These are phyloP conservation scores for Tieghemiomyces parasiticus DNA, from an alignment of 192 early-diverging fungal species.

Conservation along the genomic window DNA sequence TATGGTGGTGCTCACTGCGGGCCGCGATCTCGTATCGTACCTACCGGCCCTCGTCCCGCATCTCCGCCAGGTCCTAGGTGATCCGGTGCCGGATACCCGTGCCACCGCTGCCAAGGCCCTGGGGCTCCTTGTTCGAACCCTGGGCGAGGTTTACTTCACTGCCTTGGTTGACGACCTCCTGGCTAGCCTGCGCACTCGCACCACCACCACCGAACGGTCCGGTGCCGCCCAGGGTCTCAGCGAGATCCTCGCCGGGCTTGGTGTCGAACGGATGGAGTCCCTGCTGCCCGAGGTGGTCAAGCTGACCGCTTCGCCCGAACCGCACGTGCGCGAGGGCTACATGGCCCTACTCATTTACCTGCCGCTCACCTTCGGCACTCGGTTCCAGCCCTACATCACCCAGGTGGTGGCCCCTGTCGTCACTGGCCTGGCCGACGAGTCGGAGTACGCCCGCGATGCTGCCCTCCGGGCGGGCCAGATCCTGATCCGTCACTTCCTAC, in stretches of 20 bases:
- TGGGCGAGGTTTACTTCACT: conserved; percentile 91
- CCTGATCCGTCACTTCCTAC: conserved; percentile 83
- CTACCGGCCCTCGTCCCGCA: conserved; percentile 65
- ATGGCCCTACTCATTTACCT: conserved; percentile 90
- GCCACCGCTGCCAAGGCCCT: conserved; percentile 86
- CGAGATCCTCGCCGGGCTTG: conserved; percentile 84
- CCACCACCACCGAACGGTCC: conserved; percentile 81
- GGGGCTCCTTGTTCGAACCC: conserved; percentile 77
- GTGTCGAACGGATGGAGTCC: conserved; percentile 66
- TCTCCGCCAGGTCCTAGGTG: conserved; percentile 79
- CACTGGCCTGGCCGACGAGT: conserved; percentile 87
- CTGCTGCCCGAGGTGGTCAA: conserved; percentile 82
- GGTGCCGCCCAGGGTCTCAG: conserved; percentile 96
- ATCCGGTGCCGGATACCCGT: conserved; percentile 93
- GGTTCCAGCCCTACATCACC: conserved; percentile 84
- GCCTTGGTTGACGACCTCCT: conserved; percentile 76
- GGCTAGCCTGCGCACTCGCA: conserved; percentile 59
- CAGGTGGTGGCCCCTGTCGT: conserved; percentile 80
- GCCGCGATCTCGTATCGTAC: conserved; percentile 86
- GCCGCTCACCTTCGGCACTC: conserved; percentile 83
- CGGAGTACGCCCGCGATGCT: conserved; percentile 84
- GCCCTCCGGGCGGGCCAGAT: conserved; percentile 84
- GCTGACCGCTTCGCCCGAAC: conserved; percentile 49
- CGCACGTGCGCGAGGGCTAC: conserved; percentile 90
- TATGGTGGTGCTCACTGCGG: conserved; percentile 90